Conservation (phyloP, 345 rosid species). For the Pistacia atlantica region DNA sequence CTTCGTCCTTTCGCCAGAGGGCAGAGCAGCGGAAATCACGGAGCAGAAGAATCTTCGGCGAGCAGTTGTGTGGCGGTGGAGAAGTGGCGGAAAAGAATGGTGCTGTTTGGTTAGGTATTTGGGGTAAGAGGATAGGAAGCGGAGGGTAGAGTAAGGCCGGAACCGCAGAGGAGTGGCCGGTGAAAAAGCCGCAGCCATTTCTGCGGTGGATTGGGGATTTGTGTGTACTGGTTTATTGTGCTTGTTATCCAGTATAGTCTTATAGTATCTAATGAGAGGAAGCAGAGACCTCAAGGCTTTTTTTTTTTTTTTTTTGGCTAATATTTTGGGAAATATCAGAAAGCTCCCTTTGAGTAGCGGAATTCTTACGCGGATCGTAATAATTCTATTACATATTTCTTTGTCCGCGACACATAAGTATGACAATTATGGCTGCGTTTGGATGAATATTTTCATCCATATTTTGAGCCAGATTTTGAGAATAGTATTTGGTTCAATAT, state of each 20-base stretch:
- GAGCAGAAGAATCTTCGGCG: slow-evolving; percentile 42
- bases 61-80: slow-evolving; percentile 20
- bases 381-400: too few species aligned
- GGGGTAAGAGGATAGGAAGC: slow-evolving; percentile 45
- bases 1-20: slow-evolving; percentile 40
- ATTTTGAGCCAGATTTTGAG: too few species aligned
- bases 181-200: slow-evolving; percentile 47
- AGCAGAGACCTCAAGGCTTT: not conserved
- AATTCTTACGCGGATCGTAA: not conserved
- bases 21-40: slow-evolving; percentile 38
- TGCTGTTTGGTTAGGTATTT: slow-evolving; percentile 23
- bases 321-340: not conserved
- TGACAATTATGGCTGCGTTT: too few species aligned
- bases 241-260: not conserved
- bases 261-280: not conserved
- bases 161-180: slow-evolving; percentile 56
- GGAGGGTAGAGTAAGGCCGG: slow-evolving; percentile 41
- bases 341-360: not conserved
- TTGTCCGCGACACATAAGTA: too few species aligned
- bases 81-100: slow-evolving; percentile 30
- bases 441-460: too few species aligned
- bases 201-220: slow-evolving; percentile 2
- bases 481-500: too few species aligned
- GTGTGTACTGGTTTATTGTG: not conserved
- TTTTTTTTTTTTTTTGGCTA: not conserved